phyloP scores from a whole-genome alignment of 768 basidiomycete species.

The Suillus decipiens region DNA sequence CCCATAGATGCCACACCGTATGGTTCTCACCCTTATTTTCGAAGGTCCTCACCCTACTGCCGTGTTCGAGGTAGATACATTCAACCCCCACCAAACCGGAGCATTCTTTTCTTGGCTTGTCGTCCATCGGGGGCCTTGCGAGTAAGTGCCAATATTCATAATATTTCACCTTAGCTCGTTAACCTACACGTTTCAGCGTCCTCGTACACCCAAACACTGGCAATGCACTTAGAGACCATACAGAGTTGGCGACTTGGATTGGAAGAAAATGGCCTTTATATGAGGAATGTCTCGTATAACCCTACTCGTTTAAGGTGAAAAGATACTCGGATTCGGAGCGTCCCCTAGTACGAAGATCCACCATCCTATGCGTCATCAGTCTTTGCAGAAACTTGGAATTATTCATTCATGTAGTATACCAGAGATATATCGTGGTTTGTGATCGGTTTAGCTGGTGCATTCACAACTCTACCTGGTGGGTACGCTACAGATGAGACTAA shows the following conservation, averaged over 20 bases:
- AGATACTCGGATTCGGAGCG: neutral
- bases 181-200: slow-evolving; percentile 37
- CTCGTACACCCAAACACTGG: slow-evolving; percentile 73
- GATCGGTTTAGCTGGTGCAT: too few relatives aligned
- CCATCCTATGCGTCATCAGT: neutral
- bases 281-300: slow-evolving; percentile 38
- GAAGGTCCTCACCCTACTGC: slow-evolving; percentile 67
- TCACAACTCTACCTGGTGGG: neutral
- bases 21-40: neutral
- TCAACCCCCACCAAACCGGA: slow-evolving; percentile 68
- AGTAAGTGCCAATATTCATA: slow-evolving; percentile 45
- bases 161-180: slow-evolving; percentile 6
- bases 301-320: neutral
- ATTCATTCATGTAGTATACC: neutral
- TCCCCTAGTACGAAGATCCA: neutral
- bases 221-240: slow-evolving; percentile 57
- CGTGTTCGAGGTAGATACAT: slow-evolving; percentile 74
- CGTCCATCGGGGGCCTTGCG: slow-evolving; percentile 69
- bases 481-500: too few relatives aligned
- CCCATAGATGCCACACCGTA: neutral
- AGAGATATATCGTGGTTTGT: neutral
- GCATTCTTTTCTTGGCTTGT: slow-evolving; percentile 68
- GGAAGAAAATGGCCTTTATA: slow-evolving; percentile 60
- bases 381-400: neutral
- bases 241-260: slow-evolving; percentile 67